phyloP scores from a whole-genome alignment of 202 grass and related monocot genomes.

The Setaria viridis region DNA sequence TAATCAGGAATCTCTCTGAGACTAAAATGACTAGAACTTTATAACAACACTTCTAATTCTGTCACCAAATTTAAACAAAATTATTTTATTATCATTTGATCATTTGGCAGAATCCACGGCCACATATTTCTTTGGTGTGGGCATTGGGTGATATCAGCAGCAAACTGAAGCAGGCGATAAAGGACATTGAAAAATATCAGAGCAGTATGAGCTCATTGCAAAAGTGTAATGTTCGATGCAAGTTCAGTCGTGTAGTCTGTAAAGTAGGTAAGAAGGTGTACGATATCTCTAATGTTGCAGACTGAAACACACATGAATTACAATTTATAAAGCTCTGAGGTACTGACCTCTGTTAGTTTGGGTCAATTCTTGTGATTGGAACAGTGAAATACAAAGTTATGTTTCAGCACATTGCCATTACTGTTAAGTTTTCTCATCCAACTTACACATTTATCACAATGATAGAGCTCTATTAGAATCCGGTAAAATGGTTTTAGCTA shows the following conservation, averaged over 20 bases:
- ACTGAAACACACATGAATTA: constrained; percentile 40
- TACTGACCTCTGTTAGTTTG: not conserved
- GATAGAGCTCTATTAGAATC: not conserved
- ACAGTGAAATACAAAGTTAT: not conserved
- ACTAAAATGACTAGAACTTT: not conserved
- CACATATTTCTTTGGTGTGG: constrained; percentile 94
- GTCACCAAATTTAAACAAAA: not conserved
- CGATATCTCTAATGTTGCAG: constrained; percentile 65
- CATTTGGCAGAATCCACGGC: constrained; percentile 76
- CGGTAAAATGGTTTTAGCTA: not conserved
- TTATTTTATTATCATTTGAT: constrained; percentile 29
- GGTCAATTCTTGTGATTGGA: not conserved
- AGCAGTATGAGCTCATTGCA: constrained; percentile 53
- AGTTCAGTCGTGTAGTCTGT: constrained; percentile 73
- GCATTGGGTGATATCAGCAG: constrained; percentile 69
- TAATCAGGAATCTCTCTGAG: not conserved
- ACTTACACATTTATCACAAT: not conserved
- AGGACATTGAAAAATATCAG: constrained; percentile 64
- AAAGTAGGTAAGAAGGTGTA: constrained; percentile 91
- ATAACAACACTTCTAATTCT: not conserved
- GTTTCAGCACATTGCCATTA: not conserved
- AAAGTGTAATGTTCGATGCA: constrained; percentile 58
- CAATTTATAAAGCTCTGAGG: not conserved
- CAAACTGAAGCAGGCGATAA: constrained; percentile 67
- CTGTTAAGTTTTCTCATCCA: not conserved